phyloP scores from a whole-genome alignment of 345 rosid species.

The Arabidopsis arenosa region DNA sequence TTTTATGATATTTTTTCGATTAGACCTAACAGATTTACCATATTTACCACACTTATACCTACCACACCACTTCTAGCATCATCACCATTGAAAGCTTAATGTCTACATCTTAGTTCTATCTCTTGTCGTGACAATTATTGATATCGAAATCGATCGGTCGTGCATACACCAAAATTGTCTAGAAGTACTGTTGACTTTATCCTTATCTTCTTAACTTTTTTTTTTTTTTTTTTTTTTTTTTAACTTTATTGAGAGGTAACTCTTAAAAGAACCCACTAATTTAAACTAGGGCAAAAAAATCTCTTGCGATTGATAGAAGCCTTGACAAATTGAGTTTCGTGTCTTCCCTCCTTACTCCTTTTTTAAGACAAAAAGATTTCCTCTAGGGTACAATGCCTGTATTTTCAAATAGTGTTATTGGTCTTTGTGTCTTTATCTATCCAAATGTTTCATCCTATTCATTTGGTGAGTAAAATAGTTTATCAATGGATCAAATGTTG shows the following conservation, averaged over 20 bases:
- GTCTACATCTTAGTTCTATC: slow-evolving; percentile 34
- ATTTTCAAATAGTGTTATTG: slow-evolving; percentile 28
- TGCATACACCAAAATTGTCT: slow-evolving; percentile 34
- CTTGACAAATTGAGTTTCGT: slow-evolving; percentile 32
- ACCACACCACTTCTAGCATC: slow-evolving; percentile 37
- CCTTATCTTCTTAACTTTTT: slow-evolving; percentile 44
- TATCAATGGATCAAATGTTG: slow-evolving; percentile 26
- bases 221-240: no score
- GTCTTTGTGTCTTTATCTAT: slow-evolving; percentile 25
- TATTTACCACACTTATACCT: slow-evolving; percentile 24
- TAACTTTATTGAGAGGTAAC: slow-evolving; percentile 35
- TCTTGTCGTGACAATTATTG: slow-evolving; percentile 45
- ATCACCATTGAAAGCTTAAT: slow-evolving; percentile 27
- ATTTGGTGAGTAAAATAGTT: slow-evolving; percentile 30
- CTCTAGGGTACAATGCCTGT: slow-evolving; percentile 21
- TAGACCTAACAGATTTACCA: slow-evolving; percentile 16
- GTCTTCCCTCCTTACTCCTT: slow-evolving; percentile 31
- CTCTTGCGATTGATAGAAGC: slow-evolving; percentile 37
- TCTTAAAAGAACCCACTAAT: slow-evolving; percentile 32
- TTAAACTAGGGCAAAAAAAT: slow-evolving; percentile 33
- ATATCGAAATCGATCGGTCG: slow-evolving; percentile 29
- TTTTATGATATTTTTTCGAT: slow-evolving; percentile 13
- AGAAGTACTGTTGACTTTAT: slow-evolving; percentile 39
- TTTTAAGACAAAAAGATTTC: slow-evolving; percentile 20
- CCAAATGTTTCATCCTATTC: slow-evolving; percentile 31